Percentiles rank a stretch among this genome's conserved stretches.
These are phyloP conservation scores for Roridomyces roridus DNA, from an alignment of 768 basidiomycete species.

Conservation along the genomic window DNA sequence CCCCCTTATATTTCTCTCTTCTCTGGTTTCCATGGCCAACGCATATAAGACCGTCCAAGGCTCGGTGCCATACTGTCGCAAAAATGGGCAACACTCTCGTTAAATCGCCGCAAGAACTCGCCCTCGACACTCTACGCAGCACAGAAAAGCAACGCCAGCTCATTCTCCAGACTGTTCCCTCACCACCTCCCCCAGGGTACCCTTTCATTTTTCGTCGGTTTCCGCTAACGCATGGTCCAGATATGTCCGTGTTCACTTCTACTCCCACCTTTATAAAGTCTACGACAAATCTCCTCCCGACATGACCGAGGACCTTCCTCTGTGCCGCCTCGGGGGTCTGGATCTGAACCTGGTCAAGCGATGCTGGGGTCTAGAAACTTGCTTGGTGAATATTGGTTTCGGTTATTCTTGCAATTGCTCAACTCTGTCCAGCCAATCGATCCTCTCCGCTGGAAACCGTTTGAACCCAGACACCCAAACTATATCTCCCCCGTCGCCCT, in stretches of 20 bases:
- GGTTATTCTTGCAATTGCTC: background rate
- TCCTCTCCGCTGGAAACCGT: slow-evolving; percentile 25
- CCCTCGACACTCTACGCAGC: slow-evolving; percentile 2
- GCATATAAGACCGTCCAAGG: no score
- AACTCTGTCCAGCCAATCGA: slow-evolving; percentile 15
- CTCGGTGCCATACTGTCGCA: no score
- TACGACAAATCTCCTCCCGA: slow-evolving; percentile 20
- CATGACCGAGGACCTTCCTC: slow-evolving; percentile 19
- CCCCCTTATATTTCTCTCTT: no score
- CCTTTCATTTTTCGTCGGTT: background rate
- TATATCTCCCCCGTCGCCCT: slow-evolving; percentile 24
- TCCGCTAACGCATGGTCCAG: background rate
- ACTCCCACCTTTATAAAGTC: slow-evolving; percentile 18
- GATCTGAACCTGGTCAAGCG: slow-evolving; percentile 16
- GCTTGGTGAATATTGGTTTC: slow-evolving; percentile 4
- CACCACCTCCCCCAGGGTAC: slow-evolving; percentile 22
- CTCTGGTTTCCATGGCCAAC: no score
- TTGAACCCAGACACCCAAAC: slow-evolving; percentile 15
- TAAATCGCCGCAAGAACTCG: slow-evolving; percentile 22
- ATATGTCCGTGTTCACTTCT: slow-evolving; percentile 21
- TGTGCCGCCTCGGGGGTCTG: slow-evolving; percentile 18
- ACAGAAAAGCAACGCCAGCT: slow-evolving; percentile 17
- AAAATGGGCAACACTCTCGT: slow-evolving; percentile 22
- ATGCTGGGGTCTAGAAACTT: slow-evolving; percentile 23
- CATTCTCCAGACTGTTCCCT: slow-evolving; percentile 8